Evolutionary conservation across 108 stramenopile genomes (phyloP).

Genomic region (Cyclotella cryptica): DNA sequence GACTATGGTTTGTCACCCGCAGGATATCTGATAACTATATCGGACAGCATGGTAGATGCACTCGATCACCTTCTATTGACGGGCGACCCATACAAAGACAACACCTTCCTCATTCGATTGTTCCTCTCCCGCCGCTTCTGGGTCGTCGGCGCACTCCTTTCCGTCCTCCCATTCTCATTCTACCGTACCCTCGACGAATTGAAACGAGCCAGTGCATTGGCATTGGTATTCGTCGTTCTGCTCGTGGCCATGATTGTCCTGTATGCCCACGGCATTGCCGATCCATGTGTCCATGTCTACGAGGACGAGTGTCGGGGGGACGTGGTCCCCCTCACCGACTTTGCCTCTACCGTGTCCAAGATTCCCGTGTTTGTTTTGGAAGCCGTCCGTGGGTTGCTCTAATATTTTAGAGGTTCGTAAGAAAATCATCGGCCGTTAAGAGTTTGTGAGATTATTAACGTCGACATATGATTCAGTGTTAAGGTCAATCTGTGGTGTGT

Average conservation of each 20-base stretch:
- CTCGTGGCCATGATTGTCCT: conserved; percentile 53
- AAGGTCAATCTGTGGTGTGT: too few species aligned
- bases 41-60: conserved; percentile 76
- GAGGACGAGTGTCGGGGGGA: conserved; percentile 41
- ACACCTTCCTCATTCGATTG: conserved; percentile 32
- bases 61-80: conserved; percentile 48
- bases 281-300: conserved; percentile 44
- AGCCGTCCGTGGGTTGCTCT: too few species aligned
- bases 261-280: conserved; percentile 54
- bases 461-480: too few species aligned
- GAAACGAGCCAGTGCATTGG: conserved; percentile 51
- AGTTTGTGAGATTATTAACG: too few species aligned
- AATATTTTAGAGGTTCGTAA: too few species aligned
- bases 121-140: conserved; percentile 54
- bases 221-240: conserved; percentile 56
- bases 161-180: conserved; percentile 55
- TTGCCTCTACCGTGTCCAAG: conserved; percentile 38
- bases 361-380: conserved; percentile 80
- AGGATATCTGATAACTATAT: conserved; percentile 80
- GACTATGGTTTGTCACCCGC: too few species aligned
- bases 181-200: conserved; percentile 54
- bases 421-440: too few species aligned
- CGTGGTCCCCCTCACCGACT: conserved; percentile 42
- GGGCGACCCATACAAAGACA: conserved; percentile 25
- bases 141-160: conserved; percentile 57